These are phyloP conservation scores for Guadua angustifolia DNA, from an alignment of 176 grass and related monocot genomes.

Conservation along the genomic window DNA sequence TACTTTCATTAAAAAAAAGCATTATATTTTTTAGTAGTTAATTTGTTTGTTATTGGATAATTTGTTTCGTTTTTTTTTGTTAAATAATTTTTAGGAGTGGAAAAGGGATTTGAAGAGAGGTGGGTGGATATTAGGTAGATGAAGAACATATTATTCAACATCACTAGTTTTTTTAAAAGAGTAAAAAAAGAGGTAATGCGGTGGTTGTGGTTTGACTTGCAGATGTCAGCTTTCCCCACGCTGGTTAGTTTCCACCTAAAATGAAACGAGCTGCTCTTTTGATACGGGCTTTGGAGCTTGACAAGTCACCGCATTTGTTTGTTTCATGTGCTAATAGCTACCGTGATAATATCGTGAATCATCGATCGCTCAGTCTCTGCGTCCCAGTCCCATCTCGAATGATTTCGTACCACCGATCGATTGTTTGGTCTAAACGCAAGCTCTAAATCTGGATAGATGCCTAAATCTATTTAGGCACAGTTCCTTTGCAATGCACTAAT, in stretches of 20 bases:
- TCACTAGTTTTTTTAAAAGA: too few relatives aligned
- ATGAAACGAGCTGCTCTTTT: slow-evolving; percentile 1
- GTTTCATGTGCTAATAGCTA: neutral
- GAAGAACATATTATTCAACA: too few relatives aligned
- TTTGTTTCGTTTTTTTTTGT: too few relatives aligned
- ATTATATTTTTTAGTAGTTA: too few relatives aligned
- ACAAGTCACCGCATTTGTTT: neutral
- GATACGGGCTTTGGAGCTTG: neutral
- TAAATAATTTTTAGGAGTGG: too few relatives aligned
- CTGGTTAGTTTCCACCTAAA: neutral
- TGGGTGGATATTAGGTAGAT: too few relatives aligned
- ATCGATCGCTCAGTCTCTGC: neutral
- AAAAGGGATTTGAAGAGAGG: too few relatives aligned
- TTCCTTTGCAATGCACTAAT: neutral
- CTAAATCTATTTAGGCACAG: neutral
- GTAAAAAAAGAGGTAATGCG: neutral
- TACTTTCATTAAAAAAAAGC: too few relatives aligned
- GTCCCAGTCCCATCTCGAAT: neutral
- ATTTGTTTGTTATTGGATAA: too few relatives aligned
- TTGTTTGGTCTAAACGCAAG: neutral
- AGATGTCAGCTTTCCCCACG: neutral
- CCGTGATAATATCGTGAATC: neutral
- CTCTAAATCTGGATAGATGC: neutral
- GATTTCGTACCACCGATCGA: too few relatives aligned
- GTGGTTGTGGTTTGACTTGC: slow-evolving; percentile 38